Evolutionary conservation across 306 rosid species (phyloP).

Genomic region (Canavalia gladiata): DNA sequence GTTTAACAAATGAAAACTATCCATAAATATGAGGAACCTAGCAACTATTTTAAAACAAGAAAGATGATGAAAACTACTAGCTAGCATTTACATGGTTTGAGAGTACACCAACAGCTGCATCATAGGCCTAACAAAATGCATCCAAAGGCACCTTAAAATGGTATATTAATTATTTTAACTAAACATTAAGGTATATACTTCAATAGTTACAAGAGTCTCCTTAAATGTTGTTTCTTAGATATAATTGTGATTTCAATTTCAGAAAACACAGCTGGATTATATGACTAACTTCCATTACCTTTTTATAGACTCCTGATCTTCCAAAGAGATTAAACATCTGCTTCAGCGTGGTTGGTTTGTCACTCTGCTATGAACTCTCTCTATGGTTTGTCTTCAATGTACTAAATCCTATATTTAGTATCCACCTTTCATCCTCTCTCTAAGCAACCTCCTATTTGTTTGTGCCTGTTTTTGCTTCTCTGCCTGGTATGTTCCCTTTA

Average conservation of each 20-base stretch:
- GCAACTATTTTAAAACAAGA: background rate
- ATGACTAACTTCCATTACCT: conserved; percentile 38
- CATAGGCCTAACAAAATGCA: background rate
- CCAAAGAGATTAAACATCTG: conserved; percentile 57
- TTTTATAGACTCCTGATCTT: conserved; percentile 53
- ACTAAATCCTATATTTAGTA: conserved; percentile 46
- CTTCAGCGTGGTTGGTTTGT: conserved; percentile 62
- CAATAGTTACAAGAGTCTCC: background rate
- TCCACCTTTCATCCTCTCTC: conserved; percentile 29
- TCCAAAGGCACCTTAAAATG: background rate
- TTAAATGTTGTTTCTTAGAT: background rate
- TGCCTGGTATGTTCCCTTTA: conserved; percentile 41
- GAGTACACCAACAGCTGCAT: background rate
- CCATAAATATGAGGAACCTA: background rate
- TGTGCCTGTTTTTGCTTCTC: conserved; percentile 2
- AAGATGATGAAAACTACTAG: background rate
- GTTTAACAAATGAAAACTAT: background rate
- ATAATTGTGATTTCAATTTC: conserved; percentile 23
- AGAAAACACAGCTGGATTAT: conserved; percentile 8
- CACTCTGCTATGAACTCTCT: conserved; percentile 29
- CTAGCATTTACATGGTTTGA: conserved; percentile 7
- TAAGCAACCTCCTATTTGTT: conserved; percentile 12
- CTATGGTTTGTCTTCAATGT: conserved; percentile 46
- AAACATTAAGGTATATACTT: background rate
- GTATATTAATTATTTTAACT: background rate